Conservation (phyloP, 306 rosid species). For the Rubus idaeus region DNA sequence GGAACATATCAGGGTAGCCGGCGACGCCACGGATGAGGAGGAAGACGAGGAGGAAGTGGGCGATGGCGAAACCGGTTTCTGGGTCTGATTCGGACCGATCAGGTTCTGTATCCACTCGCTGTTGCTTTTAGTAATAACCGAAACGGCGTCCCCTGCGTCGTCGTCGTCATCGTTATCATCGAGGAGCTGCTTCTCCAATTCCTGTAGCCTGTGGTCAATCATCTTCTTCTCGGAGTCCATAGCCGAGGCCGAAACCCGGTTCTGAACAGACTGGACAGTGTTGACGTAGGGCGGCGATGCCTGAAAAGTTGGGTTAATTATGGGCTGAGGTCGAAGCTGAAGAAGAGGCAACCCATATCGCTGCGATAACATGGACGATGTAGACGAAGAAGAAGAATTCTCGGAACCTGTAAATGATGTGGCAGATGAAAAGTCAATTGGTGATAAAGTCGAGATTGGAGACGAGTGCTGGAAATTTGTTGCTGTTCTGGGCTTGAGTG, state of each 20-base stretch:
- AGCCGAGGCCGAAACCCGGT: conserved; percentile 18
- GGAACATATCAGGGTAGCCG: conserved; percentile 39
- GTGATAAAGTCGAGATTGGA: conserved; percentile 51
- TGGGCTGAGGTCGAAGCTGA: conserved; percentile 53
- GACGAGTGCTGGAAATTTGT: conserved; percentile 36
- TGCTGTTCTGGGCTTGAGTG: conserved; percentile 52
- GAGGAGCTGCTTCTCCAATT: conserved; percentile 77
- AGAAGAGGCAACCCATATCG: conserved; percentile 49
- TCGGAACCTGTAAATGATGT: conserved; percentile 24
- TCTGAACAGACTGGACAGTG: conserved; percentile 25
- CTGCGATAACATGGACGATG: conserved; percentile 11
- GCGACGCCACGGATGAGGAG: conserved; percentile 58
- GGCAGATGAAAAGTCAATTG: conserved; percentile 51
- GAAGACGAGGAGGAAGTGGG: conserved; percentile 72
- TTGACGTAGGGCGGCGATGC: neutral
- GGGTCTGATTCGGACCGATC: conserved; percentile 45
- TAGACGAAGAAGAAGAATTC: conserved; percentile 15
- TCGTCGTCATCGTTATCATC: conserved; percentile 69
- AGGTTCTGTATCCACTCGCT: conserved; percentile 80
- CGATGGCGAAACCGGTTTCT: conserved; percentile 58
- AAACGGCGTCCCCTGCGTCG: conserved; percentile 54
- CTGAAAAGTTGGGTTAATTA: conserved; percentile 13
- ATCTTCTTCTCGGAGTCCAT: conserved; percentile 51
- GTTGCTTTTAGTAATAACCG: conserved; percentile 52
- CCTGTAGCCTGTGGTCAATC: conserved; percentile 61